Percentiles rank a stretch among this genome's conserved stretches.
phyloP scores from a whole-genome alignment of 306 rosid genomes.

The Ormosia emarginata region DNA sequence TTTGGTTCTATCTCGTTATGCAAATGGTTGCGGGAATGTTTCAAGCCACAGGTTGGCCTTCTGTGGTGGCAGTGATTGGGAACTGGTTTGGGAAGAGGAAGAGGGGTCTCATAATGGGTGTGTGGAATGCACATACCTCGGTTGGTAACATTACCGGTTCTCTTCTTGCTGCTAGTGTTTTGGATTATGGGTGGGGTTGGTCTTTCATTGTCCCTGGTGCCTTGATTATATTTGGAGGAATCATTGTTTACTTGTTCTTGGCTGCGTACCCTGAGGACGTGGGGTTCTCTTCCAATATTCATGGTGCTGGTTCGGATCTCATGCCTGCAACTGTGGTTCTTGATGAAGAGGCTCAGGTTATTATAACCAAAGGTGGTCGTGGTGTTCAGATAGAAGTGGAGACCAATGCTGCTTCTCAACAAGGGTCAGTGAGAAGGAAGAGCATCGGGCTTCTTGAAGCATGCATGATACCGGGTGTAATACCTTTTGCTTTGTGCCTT shows the following conservation, averaged over 20 bases:
- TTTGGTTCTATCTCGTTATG: slow-evolving; percentile 57
- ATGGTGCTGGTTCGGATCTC: slow-evolving; percentile 26
- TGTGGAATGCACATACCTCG: slow-evolving; percentile 87
- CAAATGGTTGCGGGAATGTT: slow-evolving; percentile 80
- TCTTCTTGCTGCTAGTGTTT: slow-evolving; percentile 69
- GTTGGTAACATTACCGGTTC: slow-evolving; percentile 79
- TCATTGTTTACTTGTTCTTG: slow-evolving; percentile 56
- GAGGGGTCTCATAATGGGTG: slow-evolving; percentile 79
- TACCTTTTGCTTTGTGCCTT: slow-evolving; percentile 74
- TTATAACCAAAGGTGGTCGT: not conserved
- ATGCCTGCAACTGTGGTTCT: not conserved
- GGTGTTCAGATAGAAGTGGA: not conserved
- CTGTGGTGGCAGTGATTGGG: slow-evolving; percentile 82
- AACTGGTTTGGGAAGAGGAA: slow-evolving; percentile 86
- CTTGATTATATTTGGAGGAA: slow-evolving; percentile 52
- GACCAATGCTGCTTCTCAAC: not conserved
- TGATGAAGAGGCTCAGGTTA: slow-evolving; percentile 45
- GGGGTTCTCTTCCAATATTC: slow-evolving; percentile 26
- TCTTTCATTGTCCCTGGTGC: slow-evolving; percentile 59
- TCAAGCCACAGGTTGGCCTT: slow-evolving; percentile 92
- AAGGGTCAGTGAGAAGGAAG: slow-evolving; percentile 34
- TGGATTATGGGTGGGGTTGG: slow-evolving; percentile 93
- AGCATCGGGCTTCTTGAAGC: slow-evolving; percentile 71
- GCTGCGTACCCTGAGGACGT: slow-evolving; percentile 76
- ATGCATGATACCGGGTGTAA: slow-evolving; percentile 73